Evolutionary conservation across 768 basidiomycete genomes (phyloP), one percentile per base, ranked within the genome.

Genomic region (Dictyophora rubrovolvata): DNA sequence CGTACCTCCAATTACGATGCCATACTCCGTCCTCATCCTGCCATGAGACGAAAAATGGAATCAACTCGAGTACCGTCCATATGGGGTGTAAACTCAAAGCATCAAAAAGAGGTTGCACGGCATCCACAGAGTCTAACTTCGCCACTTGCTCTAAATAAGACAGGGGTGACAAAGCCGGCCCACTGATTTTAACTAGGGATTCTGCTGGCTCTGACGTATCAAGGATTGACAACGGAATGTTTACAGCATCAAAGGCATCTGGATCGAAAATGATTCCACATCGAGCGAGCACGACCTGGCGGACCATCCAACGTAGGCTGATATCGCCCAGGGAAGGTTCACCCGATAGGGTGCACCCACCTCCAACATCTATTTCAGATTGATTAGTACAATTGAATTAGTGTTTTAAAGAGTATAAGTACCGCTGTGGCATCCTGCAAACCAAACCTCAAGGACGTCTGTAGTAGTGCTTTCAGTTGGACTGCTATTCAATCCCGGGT

Each of bases 381-480:
- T n/a, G n/a, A n/a, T n/a, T n/a, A n/a, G n/a, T n/a, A n/a, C n/a
- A n/a, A n/a, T n/a, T n/a, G n/a, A n/a, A n/a, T n/a, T n/a, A n/a
- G n/a, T n/a, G n/a, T n/a, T n/a, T n/a, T n/a, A n/a, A n/a, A n/a
- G n/a, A n/a, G n/a, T n/a, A n/a, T n/a, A 46, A 36, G 33, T 60
- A 88, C 87, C 87, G 48, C 71, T 67, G 64, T 90, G 89, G 61
- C 82, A 81, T 1, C 89, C 89, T 6, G 81, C 64, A 64, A 92
- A 92, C 87, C 87, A 92, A 2, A 90, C 87, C 67, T 92, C 89
- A 12, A 83, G 67, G 14, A 88, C 81, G 68, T 89, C 81, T 1
- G 79, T 71, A 20, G 34, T 10, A 21, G 21, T n/a, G 17, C 46
- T 7, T 3, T 28, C 48, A 14, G 23, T 14, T 18, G 52, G 17